phyloP scores from a whole-genome alignment of 169 alveolate genomes.

The Eimeria necatrix region DNA sequence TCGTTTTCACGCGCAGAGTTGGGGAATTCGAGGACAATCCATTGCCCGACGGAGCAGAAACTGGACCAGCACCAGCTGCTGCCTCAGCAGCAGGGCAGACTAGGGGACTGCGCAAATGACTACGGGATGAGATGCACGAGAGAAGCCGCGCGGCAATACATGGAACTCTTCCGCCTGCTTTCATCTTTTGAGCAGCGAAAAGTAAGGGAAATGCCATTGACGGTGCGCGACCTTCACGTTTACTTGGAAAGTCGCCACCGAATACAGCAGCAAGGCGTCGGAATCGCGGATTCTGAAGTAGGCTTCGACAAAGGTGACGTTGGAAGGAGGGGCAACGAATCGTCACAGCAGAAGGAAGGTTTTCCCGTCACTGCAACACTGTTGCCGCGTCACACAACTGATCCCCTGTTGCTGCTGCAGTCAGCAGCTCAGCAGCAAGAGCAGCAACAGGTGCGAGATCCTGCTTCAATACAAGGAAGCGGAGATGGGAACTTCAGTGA shows the following conservation, averaged over 20 bases:
- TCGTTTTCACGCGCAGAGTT: slow-evolving; percentile 1
- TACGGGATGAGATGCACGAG: neutral
- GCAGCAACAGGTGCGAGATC: neutral
- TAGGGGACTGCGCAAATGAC: neutral
- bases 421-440: slow-evolving; percentile 47
- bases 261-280: slow-evolving; percentile 28
- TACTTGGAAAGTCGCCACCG: slow-evolving; percentile 17
- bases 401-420: slow-evolving; percentile 58
- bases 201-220: slow-evolving; percentile 36
- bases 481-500: neutral
- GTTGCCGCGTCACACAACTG: slow-evolving; percentile 72
- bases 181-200: slow-evolving; percentile 70
- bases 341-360: neutral
- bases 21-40: neutral
- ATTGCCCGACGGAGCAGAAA: neutral
- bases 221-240: slow-evolving; percentile 41
- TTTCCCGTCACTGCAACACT: neutral
- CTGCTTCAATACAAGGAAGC: neutral
- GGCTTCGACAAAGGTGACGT: neutral
- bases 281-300: neutral
- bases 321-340: neutral
- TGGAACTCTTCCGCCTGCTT: slow-evolving; percentile 6
- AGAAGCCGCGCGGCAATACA: slow-evolving; percentile 17
- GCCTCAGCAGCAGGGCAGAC: neutral
- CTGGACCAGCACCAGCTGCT: slow-evolving; percentile 52